Base-by-base conservation (phyloP, 345 rosid genomes). In the sweet orange (Citrus sinensis) region DNA sequence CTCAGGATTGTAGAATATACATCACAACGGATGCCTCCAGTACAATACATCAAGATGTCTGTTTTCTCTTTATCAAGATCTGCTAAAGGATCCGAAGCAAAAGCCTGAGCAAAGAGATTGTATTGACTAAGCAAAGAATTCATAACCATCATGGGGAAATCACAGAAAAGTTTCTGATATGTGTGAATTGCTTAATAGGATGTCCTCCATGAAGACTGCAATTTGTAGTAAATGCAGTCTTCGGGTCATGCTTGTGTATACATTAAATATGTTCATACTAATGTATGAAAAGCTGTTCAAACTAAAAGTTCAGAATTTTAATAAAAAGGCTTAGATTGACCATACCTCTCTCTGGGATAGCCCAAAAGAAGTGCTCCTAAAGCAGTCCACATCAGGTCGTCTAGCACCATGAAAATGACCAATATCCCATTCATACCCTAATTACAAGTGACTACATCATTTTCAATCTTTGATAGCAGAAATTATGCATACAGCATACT, bases 361-460 rank as follows among this genome's bases (percentile, higher is more conserved):
- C 74, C 96, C 98, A 76, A 90, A 90, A 14, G 97, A 87, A 55
- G 97, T 93, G 83, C 90, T 92, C 78, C 98, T 89, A 81, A 95
- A 95, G 85, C 98, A 90, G 78, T 95, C 97, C 77, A 91, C 95
- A 80, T 92, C 91, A 68, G 99, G 99, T 80, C 98, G 92, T 71
- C 24, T 86, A 42, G 93, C 94, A 51, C 90, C 93, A 61, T 24
- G 83, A 79, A 93, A 95, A 83, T 95, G 97, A 82, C 98, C 99
- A 89, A 95, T 87, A 84, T 95, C 99, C 98, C 99, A 93, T 72
- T 95, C 99, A 82, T 92, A 95, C 76, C 97, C 98, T 95, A 88
- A 77, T 78, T 56, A 78, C 49, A 84, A 49, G 24, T 39, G 76
- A 82, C 74, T 61, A 73, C 61, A 78, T 77, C 63, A 78, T 27